Conservation (phyloP, 352 stramenopile species). For the Pythium periplocum region DNA sequence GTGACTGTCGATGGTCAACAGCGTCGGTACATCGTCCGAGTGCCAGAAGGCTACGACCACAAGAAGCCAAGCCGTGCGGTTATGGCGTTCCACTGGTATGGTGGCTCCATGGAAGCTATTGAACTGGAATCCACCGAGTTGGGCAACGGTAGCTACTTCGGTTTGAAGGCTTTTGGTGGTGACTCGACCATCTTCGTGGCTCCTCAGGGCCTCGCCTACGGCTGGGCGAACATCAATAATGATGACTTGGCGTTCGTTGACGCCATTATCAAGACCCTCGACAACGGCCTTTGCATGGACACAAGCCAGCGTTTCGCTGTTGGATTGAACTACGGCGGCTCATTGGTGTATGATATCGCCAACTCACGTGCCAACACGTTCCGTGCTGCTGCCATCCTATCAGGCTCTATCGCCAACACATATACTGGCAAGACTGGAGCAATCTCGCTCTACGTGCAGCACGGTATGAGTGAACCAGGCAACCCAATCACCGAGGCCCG, state of each 20-base stretch:
- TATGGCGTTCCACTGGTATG: conserved; percentile 25
- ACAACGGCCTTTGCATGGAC: conserved; percentile 20
- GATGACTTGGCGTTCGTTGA: conserved; percentile 23
- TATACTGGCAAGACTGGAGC: conserved; percentile 10
- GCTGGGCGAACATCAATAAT: conserved; percentile 21
- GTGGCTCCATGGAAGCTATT: conserved; percentile 18
- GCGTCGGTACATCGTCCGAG: conserved; percentile 22
- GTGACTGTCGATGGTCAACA: conserved; percentile 19
- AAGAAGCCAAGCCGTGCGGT: conserved; percentile 12
- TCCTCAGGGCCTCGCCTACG: conserved; percentile 19
- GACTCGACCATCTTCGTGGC: conserved; percentile 24
- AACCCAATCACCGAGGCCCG: conserved; percentile 23
- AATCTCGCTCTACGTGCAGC: conserved; percentile 17
- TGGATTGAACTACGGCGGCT: conserved; percentile 27
- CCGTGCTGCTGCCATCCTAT: conserved; percentile 18
- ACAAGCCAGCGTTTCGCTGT: conserved; percentile 23
- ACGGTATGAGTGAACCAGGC: conserved; percentile 21
- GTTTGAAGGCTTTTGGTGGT: conserved; percentile 11
- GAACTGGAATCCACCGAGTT: conserved; percentile 18
- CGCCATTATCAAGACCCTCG: conserved; percentile 17
- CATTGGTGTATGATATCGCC: conserved; percentile 16
- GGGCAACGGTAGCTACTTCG: conserved; percentile 27
- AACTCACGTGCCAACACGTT: conserved; percentile 17
- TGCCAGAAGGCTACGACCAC: conserved; percentile 16
- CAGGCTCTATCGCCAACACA: conserved; percentile 17